Evolutionary conservation across 1,284 basidiomycete genomes (phyloP).

Genomic region (Boletus austroedulis): DNA sequence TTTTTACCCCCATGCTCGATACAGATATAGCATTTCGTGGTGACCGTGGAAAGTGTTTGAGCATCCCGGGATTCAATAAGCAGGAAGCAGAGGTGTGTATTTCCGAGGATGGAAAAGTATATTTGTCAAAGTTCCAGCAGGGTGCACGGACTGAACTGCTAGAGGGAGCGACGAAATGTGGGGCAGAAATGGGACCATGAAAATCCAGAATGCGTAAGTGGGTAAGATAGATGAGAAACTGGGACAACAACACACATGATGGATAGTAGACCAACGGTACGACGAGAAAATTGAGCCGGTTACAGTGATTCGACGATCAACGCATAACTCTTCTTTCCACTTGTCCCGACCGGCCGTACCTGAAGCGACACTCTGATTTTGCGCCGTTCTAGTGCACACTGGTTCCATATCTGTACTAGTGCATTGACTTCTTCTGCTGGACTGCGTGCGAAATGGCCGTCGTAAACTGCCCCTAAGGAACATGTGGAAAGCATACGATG

Average conservation of each 20-base stretch:
- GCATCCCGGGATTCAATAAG: too few species aligned
- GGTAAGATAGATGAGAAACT: not conserved
- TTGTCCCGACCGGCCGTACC: not conserved
- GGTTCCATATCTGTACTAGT: slow-evolving; percentile 33
- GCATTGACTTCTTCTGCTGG: slow-evolving; percentile 28
- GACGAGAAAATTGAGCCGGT: not conserved
- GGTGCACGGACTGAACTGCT: too few species aligned
- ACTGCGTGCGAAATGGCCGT: slow-evolving; percentile 22
- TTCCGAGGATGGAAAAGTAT: too few species aligned
- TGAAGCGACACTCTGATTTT: slow-evolving; percentile 29
- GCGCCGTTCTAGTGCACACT: slow-evolving; percentile 33
- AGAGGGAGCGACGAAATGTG: too few species aligned
- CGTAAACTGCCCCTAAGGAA: slow-evolving; percentile 22
- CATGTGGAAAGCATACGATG: slow-evolving; percentile 18
- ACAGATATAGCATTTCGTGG: too few species aligned
- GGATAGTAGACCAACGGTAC: not conserved
- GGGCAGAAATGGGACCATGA: too few species aligned
- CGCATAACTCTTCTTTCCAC: slow-evolving; percentile 6
- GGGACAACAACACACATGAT: not conserved
- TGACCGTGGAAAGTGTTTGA: too few species aligned
- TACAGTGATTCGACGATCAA: slow-evolving; percentile 32
- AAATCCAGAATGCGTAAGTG: too few species aligned
- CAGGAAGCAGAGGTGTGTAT: too few species aligned
- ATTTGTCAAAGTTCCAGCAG: too few species aligned
- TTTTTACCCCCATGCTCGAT: too few species aligned